phyloP scores from a whole-genome alignment of 805 yeast genomes.

The Hanseniaspora guilliermondii region DNA sequence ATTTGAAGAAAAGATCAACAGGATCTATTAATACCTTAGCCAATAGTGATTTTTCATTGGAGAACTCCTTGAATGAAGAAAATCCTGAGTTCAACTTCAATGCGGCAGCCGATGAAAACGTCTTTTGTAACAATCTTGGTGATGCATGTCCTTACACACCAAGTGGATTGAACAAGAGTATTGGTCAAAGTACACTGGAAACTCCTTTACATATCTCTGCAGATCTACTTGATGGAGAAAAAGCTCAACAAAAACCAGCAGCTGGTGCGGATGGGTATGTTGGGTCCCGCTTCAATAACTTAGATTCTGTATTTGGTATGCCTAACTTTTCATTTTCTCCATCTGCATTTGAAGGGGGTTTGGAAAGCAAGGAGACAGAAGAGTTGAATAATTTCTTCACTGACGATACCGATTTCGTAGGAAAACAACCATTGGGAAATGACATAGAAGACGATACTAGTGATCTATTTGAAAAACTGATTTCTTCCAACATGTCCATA shows the following conservation, averaged over 20 bases:
- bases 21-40: background rate
- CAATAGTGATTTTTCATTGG: background rate
- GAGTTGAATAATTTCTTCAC: background rate
- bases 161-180: background rate
- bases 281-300: background rate
- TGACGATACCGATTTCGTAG: background rate
- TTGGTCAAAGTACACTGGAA: background rate
- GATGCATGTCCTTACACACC: slow-evolving; percentile 12
- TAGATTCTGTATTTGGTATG: slow-evolving; percentile 3
- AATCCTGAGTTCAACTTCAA: slow-evolving; percentile 4
- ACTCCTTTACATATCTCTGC: background rate
- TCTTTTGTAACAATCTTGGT: slow-evolving; percentile 4
- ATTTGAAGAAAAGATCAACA: background rate
- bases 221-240: background rate
- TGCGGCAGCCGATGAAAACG: background rate
- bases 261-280: background rate
- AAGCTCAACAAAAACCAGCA: background rate
- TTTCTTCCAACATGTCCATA: background rate
- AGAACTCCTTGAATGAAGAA: background rate
- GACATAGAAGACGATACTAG: background rate
- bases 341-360: slow-evolving; percentile 2
- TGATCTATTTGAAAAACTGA: background rate
- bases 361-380: background rate
- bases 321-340: slow-evolving; percentile 9
- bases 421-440: background rate